These are phyloP conservation scores for Papilionanthe hybrid DNA, from an alignment of 116 monocot genomes.

Conservation along the genomic window DNA sequence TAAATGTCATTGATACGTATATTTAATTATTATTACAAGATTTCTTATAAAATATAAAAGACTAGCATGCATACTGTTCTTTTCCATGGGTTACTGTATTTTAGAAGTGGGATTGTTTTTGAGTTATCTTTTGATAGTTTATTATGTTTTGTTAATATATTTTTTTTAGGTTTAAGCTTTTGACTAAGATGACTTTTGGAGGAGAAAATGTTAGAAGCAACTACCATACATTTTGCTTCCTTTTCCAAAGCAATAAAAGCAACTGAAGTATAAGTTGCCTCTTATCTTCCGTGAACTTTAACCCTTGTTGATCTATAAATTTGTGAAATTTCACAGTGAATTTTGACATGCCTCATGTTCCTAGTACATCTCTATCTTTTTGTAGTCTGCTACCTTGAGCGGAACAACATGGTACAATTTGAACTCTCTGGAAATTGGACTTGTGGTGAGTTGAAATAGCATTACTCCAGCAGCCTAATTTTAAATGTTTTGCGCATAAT, in stretches of 20 bases:
- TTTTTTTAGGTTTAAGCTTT: too few relatives aligned
- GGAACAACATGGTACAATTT: constrained; percentile 92
- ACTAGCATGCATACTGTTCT: too few relatives aligned
- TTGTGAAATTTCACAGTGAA: neutral
- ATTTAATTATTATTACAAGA: too few relatives aligned
- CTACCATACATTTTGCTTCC: too few relatives aligned
- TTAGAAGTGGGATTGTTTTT: too few relatives aligned
- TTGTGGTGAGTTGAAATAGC: constrained; percentile 59
- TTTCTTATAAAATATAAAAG: too few relatives aligned
- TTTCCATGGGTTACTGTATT: too few relatives aligned
- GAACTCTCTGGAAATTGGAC: constrained; percentile 66
- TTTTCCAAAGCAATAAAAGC: neutral
- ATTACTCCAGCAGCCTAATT: neutral
- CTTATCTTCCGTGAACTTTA: neutral
- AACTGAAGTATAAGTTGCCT: neutral
- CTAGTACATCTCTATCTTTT: neutral
- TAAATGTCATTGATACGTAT: too few relatives aligned
- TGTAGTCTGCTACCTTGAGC: constrained; percentile 79
- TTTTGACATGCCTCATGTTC: neutral
- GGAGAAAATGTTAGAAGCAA: too few relatives aligned
- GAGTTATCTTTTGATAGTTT: too few relatives aligned
- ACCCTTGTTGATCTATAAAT: neutral
- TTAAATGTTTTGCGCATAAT: constrained; percentile 1
- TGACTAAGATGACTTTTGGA: too few relatives aligned
- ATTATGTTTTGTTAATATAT: too few relatives aligned